Percentiles rank a stretch among this genome's conserved stretches.
These are phyloP conservation scores for Chaetomium olivaceum DNA, from an alignment of 2,329 filamentous ascomycete genomes.

Conservation along the genomic window DNA sequence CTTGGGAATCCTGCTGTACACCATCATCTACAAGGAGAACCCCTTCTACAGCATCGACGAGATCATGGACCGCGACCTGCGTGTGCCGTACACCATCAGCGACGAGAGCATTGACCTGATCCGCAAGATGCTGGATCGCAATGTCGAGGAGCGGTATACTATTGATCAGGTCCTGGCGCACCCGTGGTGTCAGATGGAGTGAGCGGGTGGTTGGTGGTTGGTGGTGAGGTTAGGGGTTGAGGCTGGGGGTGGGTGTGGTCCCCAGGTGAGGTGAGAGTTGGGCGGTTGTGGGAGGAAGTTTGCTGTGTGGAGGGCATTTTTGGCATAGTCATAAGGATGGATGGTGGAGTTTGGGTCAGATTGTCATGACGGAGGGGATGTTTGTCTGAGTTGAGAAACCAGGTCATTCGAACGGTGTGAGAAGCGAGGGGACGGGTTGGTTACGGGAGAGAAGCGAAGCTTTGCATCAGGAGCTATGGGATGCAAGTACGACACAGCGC, in stretches of 20 bases:
- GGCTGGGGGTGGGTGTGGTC: neutral
- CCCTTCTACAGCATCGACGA: constrained; percentile 99
- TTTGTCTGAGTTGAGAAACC: neutral
- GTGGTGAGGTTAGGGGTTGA: neutral
- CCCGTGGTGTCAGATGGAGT: constrained; percentile 64
- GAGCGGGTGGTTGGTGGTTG: neutral
- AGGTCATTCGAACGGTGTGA: neutral
- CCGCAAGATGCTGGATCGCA: constrained; percentile 85
- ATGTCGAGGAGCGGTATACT: constrained; percentile 78
- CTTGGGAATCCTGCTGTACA: constrained; percentile 93
- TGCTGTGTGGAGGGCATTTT: neutral
- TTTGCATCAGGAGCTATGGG: neutral
- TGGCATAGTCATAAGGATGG: neutral
- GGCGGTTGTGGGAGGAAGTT: neutral
- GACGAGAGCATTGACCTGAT: constrained; percentile 93
- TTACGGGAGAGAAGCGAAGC: neutral
- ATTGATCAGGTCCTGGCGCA: constrained; percentile 87
- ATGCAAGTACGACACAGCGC: neutral
- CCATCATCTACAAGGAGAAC: constrained; percentile 99
- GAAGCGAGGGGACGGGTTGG: neutral
- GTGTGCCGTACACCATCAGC: constrained; percentile 84
- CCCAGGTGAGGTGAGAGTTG: neutral
- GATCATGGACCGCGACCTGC: constrained; percentile 95
- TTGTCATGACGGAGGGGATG: neutral
- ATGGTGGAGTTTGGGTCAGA: neutral